These are phyloP conservation scores for Sporothrix dimorphospora DNA, from an alignment of 2,329 filamentous ascomycete genomes.

Conservation along the genomic window DNA sequence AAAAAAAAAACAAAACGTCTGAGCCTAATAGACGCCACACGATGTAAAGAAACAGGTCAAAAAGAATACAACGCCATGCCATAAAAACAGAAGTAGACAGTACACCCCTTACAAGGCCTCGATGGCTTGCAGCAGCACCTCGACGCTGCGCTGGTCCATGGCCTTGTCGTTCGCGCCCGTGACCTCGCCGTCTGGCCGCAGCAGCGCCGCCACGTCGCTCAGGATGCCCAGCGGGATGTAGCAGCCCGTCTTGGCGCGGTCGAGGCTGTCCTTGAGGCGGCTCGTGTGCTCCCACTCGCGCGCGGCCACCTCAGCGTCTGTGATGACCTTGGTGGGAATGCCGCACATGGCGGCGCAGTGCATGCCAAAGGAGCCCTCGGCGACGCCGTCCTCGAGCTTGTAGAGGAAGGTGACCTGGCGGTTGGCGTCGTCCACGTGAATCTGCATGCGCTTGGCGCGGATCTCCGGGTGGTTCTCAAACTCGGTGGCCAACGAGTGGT, in stretches of 20 bases:
- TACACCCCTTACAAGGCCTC: slow-evolving; percentile 52
- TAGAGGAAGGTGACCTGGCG: slow-evolving; percentile 96
- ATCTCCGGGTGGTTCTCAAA: slow-evolving; percentile 91
- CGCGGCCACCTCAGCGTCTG: slow-evolving; percentile 84
- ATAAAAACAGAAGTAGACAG: background rate
- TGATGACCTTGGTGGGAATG: slow-evolving; percentile 80
- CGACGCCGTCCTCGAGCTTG: slow-evolving; percentile 88
- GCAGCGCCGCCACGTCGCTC: slow-evolving; percentile 81
- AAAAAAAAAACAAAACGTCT: background rate
- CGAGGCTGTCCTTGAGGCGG: slow-evolving; percentile 82
- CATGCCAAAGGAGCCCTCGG: slow-evolving; percentile 98
- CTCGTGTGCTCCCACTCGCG: slow-evolving; percentile 95
- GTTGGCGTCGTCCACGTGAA: slow-evolving; percentile 83
- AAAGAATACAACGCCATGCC: background rate
- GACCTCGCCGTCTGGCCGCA: slow-evolving; percentile 53
- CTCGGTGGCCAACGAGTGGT: slow-evolving; percentile 89
- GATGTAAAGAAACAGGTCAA: background rate
- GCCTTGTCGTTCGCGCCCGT: slow-evolving; percentile 45
- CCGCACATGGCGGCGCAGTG: slow-evolving; percentile 99
- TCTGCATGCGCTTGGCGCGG: slow-evolving; percentile 84
- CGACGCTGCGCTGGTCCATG: slow-evolving; percentile 55
- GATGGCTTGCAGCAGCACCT: slow-evolving; percentile 64
- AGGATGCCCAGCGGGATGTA: slow-evolving; percentile 84
- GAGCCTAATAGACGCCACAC: background rate
- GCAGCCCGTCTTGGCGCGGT: slow-evolving; percentile 75